Evolutionary conservation across 2,329 filamentous ascomycete genomes (phyloP).

Genomic region (Fusarium tuaranense): DNA sequence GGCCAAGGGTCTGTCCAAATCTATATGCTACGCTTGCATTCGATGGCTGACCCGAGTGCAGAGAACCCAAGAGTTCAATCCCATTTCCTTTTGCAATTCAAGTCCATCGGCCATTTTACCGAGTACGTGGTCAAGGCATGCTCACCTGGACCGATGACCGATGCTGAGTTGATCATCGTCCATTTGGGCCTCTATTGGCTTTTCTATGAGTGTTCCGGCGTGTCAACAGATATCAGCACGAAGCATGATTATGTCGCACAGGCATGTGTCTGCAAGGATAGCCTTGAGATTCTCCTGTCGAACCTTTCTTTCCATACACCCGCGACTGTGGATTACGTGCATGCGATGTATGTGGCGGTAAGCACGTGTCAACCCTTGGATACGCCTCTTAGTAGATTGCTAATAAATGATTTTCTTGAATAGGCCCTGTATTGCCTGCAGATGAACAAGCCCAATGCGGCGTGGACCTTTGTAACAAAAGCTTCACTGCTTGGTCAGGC

Average conservation of each 20-base stretch:
- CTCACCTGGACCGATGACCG: not conserved
- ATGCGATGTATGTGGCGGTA: not conserved
- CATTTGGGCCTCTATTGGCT: not conserved
- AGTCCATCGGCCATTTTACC: not conserved
- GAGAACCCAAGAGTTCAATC: not conserved
- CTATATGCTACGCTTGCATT: not conserved
- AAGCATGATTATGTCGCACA: not conserved
- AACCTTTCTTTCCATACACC: not conserved
- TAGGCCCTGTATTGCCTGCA: not conserved
- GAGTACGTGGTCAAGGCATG: not conserved
- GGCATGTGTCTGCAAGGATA: not conserved
- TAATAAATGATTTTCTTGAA: not conserved
- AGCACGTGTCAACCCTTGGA: not conserved
- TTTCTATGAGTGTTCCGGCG: not conserved
- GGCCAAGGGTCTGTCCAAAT: not conserved
- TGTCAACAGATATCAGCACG: not conserved
- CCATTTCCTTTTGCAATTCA: not conserved
- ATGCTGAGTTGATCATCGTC: not conserved
- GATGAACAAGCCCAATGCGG: not conserved
- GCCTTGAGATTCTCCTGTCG: not conserved
- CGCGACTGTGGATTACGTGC: not conserved
- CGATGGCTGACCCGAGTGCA: not conserved
- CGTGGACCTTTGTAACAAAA: not conserved
- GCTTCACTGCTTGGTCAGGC: not conserved
- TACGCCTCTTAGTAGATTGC: accelerated